Conservation (phyloP, 2,329 filamentous ascomycete species). For the Remersonia thermophila region DNA sequence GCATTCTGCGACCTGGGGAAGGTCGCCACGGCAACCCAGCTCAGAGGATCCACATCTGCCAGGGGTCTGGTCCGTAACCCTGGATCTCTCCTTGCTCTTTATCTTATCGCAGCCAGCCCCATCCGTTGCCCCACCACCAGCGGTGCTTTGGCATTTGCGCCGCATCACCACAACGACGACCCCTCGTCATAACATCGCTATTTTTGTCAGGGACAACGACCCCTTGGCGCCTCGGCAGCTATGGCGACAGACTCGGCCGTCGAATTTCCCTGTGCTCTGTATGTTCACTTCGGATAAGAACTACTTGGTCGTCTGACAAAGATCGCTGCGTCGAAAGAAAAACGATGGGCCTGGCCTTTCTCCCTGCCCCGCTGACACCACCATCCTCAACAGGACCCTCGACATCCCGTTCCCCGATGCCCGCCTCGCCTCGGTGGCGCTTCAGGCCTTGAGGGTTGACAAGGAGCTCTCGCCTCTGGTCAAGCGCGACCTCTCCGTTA, state of each 20-base stretch:
- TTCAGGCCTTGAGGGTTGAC: conserved; percentile 70
- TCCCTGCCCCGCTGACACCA: conserved; percentile 11
- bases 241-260: conserved; percentile 29
- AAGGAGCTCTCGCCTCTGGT: conserved; percentile 80
- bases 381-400: conserved; percentile 45
- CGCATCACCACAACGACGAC: conserved; percentile 2
- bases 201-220: too few species aligned
- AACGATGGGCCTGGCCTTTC: too few species aligned
- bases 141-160: conserved; percentile 3
- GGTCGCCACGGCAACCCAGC: conserved; percentile 13
- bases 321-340: too few species aligned
- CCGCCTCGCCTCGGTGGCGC: conserved; percentile 64
- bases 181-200: too few species aligned
- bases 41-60: neutral
- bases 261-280: conserved; percentile 53
- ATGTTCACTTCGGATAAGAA: conserved; percentile 23
- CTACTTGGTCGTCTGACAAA: too few species aligned
- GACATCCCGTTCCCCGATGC: conserved; percentile 70
- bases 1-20: neutral
- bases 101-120: conserved; percentile 10
- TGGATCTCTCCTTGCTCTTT: neutral
- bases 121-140: conserved; percentile 10
- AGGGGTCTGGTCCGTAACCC: neutral
- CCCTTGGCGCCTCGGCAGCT: conserved; percentile 11
- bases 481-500: conserved; percentile 49